Base-by-base conservation (phyloP, 2,329 filamentous ascomycete species). In the Aspergillus sp. region DNA sequence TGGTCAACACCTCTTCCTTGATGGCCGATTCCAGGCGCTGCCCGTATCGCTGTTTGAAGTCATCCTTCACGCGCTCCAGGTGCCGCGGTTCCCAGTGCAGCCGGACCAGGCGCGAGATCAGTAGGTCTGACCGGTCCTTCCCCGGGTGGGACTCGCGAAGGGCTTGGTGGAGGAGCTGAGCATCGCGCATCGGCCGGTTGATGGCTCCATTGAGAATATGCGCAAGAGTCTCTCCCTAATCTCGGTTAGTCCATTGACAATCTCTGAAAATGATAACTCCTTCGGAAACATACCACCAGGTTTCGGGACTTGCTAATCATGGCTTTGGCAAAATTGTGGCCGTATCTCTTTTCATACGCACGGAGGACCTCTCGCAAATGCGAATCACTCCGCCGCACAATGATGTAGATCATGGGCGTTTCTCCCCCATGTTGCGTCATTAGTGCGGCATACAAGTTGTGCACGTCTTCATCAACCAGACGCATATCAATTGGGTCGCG, bases 201-300 rank as follows among this genome's bases (percentile, higher is more conserved):
- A 98, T 96, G 59, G 96, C 88, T 70, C 95, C 95, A 78, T 98
- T 97, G 71, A 99, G 89, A 68, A 98, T 91, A 77, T 98, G 95
- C 0, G 92, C 91, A 39, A 98, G 87, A 19, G 96, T 88, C 80
- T 99, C 95, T 65, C 95, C 95, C 93, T 97, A 57, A 36, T 17
- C 30, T 12, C 2, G 7, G 30, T 69, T 51, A 49, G 36, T 64
- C 4, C 39, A 48, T 19, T 32, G 19, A 23, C 30, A 41, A 23
- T 38, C 10, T 30, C 12, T 2, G 21, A 17, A 39, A 30, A n/a
- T 38, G 36, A 55, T 10, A 25, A 3, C 23, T 23, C 48, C 19
- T 13, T 36, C 4, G 28, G 21, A 48, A 48, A 88, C 92, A 78
- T 84, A 97, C 93, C 60, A 98, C 93, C 19, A 99, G 82, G 74